phyloP scores from a whole-genome alignment of 371 early-diverging fungal species.

The Gilbertella persicaria region DNA sequence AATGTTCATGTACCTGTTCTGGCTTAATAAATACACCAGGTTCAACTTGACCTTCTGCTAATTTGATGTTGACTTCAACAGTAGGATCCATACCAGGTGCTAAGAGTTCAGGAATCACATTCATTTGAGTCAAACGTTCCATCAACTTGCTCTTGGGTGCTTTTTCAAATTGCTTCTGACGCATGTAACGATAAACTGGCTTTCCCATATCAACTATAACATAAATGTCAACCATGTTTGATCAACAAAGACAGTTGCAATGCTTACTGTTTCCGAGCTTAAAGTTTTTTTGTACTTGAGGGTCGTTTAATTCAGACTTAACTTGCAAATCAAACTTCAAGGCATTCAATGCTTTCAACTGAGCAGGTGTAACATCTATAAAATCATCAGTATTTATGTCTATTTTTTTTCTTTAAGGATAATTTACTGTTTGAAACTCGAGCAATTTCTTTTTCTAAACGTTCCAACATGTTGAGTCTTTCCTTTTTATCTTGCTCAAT shows the following conservation, averaged over 20 bases:
- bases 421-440: slow-evolving; percentile 52
- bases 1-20: slow-evolving; percentile 37
- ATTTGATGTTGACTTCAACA: slow-evolving; percentile 53
- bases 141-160: slow-evolving; percentile 63
- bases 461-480: slow-evolving; percentile 56
- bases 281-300: slow-evolving; percentile 71
- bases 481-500: slow-evolving; percentile 66
- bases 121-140: slow-evolving; percentile 81
- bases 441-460: slow-evolving; percentile 51
- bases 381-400: not conserved
- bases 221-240: not conserved
- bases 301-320: slow-evolving; percentile 72
- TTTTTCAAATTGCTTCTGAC: slow-evolving; percentile 64
- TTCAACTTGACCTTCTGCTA: slow-evolving; percentile 43
- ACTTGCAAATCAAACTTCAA: slow-evolving; percentile 66
- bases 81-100: slow-evolving; percentile 53
- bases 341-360: slow-evolving; percentile 56
- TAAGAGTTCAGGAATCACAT: slow-evolving; percentile 76
- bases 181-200: slow-evolving; percentile 75
- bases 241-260: not conserved
- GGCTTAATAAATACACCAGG: slow-evolving; percentile 62
- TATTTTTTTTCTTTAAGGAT: not conserved
- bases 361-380: slow-evolving; percentile 42
- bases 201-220: slow-evolving; percentile 62
- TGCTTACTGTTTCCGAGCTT: slow-evolving; percentile 52